Evolutionary conservation across 1,284 basidiomycete species (phyloP), one percentile per base, ranked within the genome.

Genomic region (Polyporus tsugae): DNA sequence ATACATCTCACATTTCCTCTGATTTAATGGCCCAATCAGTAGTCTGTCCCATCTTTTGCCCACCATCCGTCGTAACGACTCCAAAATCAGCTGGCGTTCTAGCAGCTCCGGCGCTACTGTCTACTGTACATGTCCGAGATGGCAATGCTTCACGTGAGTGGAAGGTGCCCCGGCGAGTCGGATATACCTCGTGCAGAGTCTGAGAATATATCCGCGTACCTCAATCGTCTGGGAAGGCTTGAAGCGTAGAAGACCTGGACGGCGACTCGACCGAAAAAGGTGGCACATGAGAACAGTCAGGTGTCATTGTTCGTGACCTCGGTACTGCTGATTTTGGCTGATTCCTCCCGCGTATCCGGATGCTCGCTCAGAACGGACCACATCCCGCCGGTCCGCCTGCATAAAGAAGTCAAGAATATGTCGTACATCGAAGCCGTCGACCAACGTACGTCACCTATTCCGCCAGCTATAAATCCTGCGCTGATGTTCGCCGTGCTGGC

Each of bases 321-420:
- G 33, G 15, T 7, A 29, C 33, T 19, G 2, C 66, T 38, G 22
- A 7, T 10, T 53, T 60, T 42, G 22, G 36, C 11, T 25, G 22
- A 33, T 13, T 15, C 36, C 42, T 63, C 44, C 62, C 66, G 62
- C 59, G 25, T 42, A 19, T 11, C n/a, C n/a, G 44, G 38, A 35
- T 38, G 35, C 55, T 9, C 29, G 19, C 64, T 25, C n/a, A 13
- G 58, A 65, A 60, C 19, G 19, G 15, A 42, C 41, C 9, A 55
- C 10, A 15, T 55, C 11, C 66, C 66, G 62, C 44, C 66, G 66
- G 66, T 36, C 66, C 66, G 66, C 57, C 15, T 17, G 44, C 22
- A n/a, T 38, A 9, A 38, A 52, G 57, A 60, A 41, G 42, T 38
- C 17, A 19, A 19, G 53, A 38, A 58, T 6, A 17, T 53, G 19